These are phyloP conservation scores for Erythrobasidium yunnanense DNA, from an alignment of 768 basidiomycete genomes.

Conservation along the genomic window DNA sequence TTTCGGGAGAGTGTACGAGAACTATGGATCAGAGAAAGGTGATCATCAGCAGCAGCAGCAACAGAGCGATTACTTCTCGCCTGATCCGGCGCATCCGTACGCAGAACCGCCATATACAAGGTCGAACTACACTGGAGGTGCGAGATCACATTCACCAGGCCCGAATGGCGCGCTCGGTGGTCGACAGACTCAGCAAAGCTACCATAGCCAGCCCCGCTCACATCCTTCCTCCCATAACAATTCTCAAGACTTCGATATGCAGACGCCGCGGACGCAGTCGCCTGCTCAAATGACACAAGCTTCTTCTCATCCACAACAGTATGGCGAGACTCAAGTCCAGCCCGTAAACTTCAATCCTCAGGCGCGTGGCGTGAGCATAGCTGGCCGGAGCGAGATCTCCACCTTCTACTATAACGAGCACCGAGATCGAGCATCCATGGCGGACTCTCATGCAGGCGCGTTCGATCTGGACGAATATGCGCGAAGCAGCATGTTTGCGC, in stretches of 20 bases:
- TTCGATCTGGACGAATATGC: conserved; percentile 24
- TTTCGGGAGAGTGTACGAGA: background rate
- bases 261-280: background rate
- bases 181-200: background rate
- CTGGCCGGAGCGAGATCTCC: conserved; percentile 22
- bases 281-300: background rate
- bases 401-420: conserved; percentile 13
- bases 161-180: too few relatives aligned
- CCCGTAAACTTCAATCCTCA: background rate
- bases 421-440: background rate
- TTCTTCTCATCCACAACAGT: background rate
- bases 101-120: conserved; percentile 15
- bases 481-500: background rate
- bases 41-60: background rate
- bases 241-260: background rate
- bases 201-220: background rate
- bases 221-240: background rate
- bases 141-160: too few relatives aligned
- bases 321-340: background rate
- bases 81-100: conserved; percentile 18
- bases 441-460: conserved; percentile 18
- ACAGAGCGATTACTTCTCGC: background rate
- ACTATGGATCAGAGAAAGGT: background rate
- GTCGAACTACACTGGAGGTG: too few relatives aligned
- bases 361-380: background rate